Percentiles rank a stretch among this genome's conserved stretches.
phyloP scores from a whole-genome alignment of 345 rosid species.

The Camelina sativa region DNA sequence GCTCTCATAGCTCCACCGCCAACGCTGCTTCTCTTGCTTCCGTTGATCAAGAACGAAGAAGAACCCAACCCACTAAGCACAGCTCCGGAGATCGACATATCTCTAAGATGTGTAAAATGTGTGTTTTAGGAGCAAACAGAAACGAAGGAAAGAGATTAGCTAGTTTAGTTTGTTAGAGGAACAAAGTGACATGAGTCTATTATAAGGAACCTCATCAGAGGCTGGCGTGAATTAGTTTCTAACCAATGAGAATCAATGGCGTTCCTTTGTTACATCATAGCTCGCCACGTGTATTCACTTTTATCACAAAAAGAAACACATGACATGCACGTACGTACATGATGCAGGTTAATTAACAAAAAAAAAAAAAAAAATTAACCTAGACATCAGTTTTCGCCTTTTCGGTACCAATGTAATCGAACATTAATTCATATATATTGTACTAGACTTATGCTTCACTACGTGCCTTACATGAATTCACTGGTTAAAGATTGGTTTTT shows the following conservation, averaged over 20 bases:
- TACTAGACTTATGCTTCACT: too few species aligned
- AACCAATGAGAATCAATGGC: neutral
- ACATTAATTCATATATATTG: too few species aligned
- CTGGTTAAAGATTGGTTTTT: too few species aligned
- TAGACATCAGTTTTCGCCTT: too few species aligned
- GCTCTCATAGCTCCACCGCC: constrained; percentile 2
- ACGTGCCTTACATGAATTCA: too few species aligned
- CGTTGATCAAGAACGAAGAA: constrained; percentile 20
- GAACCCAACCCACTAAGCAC: constrained; percentile 34
- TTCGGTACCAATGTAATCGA: too few species aligned
- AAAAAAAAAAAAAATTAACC: too few species aligned
- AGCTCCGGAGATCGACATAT: constrained; percentile 37
- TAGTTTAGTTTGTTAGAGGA: neutral
- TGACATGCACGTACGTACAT: too few species aligned
- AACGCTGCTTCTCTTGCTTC: constrained; percentile 19
- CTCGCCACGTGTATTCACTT: neutral
- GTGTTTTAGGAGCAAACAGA: neutral
- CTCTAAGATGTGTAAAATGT: neutral
- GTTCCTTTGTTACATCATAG: neutral
- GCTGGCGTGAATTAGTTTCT: constrained; percentile 24
- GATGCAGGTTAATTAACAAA: too few species aligned
- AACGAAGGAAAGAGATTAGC: neutral
- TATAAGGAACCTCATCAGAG: constrained; percentile 7
- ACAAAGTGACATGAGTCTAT: neutral
- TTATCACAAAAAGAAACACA: too few species aligned